Conservation (phyloP, 108 stramenopile genomes). For the Conticribra weissflogii region DNA sequence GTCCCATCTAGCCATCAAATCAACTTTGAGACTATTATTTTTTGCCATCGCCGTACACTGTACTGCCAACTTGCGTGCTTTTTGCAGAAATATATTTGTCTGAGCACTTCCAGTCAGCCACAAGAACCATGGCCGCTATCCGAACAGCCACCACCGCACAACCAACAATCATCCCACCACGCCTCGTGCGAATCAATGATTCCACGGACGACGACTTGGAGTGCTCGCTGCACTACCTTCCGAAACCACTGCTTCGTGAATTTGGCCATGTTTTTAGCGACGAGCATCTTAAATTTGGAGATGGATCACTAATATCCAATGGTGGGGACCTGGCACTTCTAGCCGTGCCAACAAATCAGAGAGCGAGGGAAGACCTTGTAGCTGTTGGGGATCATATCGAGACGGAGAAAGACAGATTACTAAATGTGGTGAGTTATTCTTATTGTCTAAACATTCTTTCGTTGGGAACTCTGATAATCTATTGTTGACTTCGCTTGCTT, state of each 20-base stretch:
- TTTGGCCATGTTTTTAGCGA: conserved; percentile 86
- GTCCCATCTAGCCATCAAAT: too few relatives aligned
- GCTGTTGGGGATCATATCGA: conserved; percentile 86
- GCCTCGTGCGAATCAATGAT: conserved; percentile 37
- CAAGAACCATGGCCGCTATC: too few relatives aligned
- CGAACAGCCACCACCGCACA: too few relatives aligned
- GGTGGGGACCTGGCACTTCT: conserved; percentile 48
- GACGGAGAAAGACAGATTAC: conserved; percentile 82
- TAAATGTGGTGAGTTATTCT: conserved; percentile 72
- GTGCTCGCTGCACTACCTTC: conserved; percentile 71
- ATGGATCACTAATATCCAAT: neutral
- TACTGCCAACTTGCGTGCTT: too few relatives aligned
- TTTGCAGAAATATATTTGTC: too few relatives aligned
- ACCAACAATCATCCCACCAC: conserved; percentile 9
- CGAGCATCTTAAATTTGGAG: conserved; percentile 46
- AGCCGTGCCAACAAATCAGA: conserved; percentile 89
- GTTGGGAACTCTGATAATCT: neutral
- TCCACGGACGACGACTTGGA: conserved; percentile 59
- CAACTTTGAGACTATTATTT: too few relatives aligned
- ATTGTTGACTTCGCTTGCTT: conserved; percentile 1
- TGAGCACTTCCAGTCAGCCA: too few relatives aligned
- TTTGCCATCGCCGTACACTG: too few relatives aligned
- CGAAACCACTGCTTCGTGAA: conserved; percentile 78
- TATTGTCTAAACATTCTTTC: neutral
- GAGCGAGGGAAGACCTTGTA: conserved; percentile 81